A percentile compares a stretch with the other conserved stretches of the same genome.
phyloP scores from a whole-genome alignment of 768 basidiomycete genomes.

The Kwoniella heveanensis region DNA sequence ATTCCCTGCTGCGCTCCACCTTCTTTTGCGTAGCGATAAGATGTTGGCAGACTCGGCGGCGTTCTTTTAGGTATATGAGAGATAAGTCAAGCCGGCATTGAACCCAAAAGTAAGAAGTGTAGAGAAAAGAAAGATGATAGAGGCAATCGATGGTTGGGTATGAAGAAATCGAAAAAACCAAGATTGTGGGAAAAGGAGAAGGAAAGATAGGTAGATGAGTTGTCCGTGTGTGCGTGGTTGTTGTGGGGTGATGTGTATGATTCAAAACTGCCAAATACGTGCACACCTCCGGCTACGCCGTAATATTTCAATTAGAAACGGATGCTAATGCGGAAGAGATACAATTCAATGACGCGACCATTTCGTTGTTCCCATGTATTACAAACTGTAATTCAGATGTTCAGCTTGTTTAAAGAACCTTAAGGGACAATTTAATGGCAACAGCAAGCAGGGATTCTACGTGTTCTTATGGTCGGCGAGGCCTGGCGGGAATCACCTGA shows the following conservation, averaged over 20 bases:
- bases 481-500: too few relatives aligned
- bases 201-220: background rate
- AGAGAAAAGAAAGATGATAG: background rate
- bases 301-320: background rate
- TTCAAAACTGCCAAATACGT: background rate
- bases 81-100: background rate
- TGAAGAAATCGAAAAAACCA: background rate
- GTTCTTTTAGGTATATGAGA: background rate
- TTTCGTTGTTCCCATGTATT: background rate
- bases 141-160: background rate
- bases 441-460: too few relatives aligned
- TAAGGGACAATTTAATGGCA: too few relatives aligned
- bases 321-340: background rate
- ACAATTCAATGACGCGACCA: background rate
- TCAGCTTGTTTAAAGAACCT: too few relatives aligned
- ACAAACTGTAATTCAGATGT: background rate
- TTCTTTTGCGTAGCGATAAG: background rate
- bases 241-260: background rate
- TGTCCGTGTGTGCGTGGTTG: background rate
- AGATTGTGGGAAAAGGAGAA: constrained; percentile 1
- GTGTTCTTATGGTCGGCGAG: too few relatives aligned
- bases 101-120: background rate
- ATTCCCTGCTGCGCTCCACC: background rate
- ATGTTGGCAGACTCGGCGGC: background rate
- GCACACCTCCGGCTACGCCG: too few relatives aligned